Base-by-base conservation (phyloP, 129 eudicot species). In the Scalesia atractyloides region DNA sequence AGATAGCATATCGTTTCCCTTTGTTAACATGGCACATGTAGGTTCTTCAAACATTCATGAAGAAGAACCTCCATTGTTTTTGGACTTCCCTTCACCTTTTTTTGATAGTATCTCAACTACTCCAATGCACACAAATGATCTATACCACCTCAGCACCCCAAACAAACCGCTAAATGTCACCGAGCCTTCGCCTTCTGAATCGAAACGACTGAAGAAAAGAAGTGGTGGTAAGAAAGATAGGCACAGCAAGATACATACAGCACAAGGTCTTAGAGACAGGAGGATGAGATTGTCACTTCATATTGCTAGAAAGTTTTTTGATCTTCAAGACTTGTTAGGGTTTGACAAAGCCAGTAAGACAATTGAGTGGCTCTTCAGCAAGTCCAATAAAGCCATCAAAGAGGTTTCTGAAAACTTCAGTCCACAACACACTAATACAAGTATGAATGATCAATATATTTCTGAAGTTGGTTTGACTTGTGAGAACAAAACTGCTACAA, bases 291-390 rank as follows among this genome's bases (percentile, higher is more conserved):
- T 83, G 63, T 86, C 91, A 11, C 71, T 86, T 30, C 80, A 86
- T 58, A 86, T 81, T 5, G 84, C 91, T 4, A 73, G 88, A 13
- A 83, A 86, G 82, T 86, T 86, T 70, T 86, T 86, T 39, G 81
- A 86, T 80, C 88, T 86, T 50, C 91, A 86, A 78, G 91, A 86
- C 56, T 62, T 79, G 79, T 47, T 86, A 72, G 91, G 91, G 57
- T 86, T 81, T 64, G 91, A 86, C 4, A 86, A 83, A 70, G 88
- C 91, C 3, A 86, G 91, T 58, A 78, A 75, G 19, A 86, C 91
- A 24, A 78, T 86, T 8, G 88, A 86, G 51, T 86, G 91, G 91
- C 87, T 86, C 12, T 83, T 86, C 60, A 44, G 80, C 75, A 86
- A 86, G 73, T 86, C 91, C 63, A 83, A 78, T 26, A 76, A 79